Conservation (phyloP, 2,329 filamentous ascomycete genomes). For the Aureobasidium musti region DNA sequence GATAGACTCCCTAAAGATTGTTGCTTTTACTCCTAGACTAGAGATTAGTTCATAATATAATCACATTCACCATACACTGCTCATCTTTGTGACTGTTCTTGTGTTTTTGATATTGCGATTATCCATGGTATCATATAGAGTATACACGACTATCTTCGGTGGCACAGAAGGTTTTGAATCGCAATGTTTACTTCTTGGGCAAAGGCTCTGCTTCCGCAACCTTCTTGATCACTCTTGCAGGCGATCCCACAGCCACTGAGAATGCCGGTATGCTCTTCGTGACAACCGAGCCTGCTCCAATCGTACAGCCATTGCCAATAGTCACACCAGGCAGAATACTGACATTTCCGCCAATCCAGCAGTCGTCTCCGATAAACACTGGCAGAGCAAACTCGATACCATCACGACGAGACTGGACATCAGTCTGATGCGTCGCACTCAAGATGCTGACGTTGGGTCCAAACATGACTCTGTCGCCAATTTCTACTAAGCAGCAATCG, state of each 20-base stretch:
- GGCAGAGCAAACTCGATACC: conserved; percentile 54
- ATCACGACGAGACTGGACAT: conserved; percentile 51
- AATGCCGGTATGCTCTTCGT: conserved; percentile 60
- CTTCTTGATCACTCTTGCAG: conserved; percentile 44
- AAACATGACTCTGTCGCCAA: conserved; percentile 56
- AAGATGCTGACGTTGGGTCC: conserved; percentile 57
- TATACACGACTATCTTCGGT: background rate
- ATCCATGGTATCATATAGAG: background rate
- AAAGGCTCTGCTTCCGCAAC: conserved; percentile 31
- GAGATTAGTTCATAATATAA: conserved; percentile 18
- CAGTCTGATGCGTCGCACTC: conserved; percentile 55
- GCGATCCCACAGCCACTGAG: conserved; percentile 45
- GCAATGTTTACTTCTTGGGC: background rate
- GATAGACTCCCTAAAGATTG: conserved; percentile 3
- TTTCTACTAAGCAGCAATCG: conserved; percentile 55
- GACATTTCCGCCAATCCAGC: conserved; percentile 74
- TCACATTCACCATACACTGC: background rate
- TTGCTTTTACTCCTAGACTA: background rate
- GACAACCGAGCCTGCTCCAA: conserved; percentile 82
- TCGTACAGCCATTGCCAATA: conserved; percentile 70
- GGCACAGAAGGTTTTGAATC: too few relatives aligned
- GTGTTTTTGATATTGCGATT: background rate
- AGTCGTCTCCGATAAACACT: conserved; percentile 71
- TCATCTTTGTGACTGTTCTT: background rate
- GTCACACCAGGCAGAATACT: conserved; percentile 74